phyloP scores from a whole-genome alignment of 1,139 yeast species.

The Candida freyschussii region DNA sequence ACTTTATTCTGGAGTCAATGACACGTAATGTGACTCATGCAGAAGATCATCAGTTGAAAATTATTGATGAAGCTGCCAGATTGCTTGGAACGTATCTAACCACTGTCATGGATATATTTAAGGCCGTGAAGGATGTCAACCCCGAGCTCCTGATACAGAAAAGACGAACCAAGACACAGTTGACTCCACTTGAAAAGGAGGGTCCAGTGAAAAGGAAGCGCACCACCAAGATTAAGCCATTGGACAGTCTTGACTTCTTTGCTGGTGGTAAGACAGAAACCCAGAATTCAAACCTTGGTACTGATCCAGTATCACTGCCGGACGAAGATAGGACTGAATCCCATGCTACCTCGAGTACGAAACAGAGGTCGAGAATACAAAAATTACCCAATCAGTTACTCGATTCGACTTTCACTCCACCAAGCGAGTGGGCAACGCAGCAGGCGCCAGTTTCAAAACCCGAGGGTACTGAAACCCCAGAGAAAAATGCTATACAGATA shows the following conservation, averaged over 20 bases:
- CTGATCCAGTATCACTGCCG: background rate
- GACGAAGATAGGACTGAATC: background rate
- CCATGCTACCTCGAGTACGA: conserved; percentile 10
- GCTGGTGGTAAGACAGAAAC: conserved; percentile 31
- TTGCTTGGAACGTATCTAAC: conserved; percentile 11
- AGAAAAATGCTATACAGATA: background rate
- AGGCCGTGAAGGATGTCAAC: conserved; percentile 12
- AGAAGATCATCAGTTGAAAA: conserved; percentile 2
- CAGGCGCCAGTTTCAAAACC: background rate
- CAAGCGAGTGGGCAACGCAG: too few relatives aligned
- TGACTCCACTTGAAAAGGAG: background rate
- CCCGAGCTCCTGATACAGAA: conserved; percentile 6
- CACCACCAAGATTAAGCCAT: conserved; percentile 23
- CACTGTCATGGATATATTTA: conserved; percentile 18
- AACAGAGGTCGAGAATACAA: conserved; percentile 12
- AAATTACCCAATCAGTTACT: conserved; percentile 9
- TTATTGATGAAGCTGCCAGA: conserved; percentile 16
- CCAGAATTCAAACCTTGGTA: conserved; percentile 2
- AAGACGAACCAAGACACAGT: conserved; percentile 11
- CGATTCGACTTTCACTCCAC: conserved; percentile 5
- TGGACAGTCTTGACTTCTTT: conserved; percentile 32
- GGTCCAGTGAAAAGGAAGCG: conserved; percentile 14
- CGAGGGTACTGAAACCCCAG: background rate
- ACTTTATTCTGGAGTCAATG: conserved; percentile 1
- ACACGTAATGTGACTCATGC: background rate